Conservation (phyloP, 2,329 filamentous ascomycete species). For the Chrysosporium queenslandicum region DNA sequence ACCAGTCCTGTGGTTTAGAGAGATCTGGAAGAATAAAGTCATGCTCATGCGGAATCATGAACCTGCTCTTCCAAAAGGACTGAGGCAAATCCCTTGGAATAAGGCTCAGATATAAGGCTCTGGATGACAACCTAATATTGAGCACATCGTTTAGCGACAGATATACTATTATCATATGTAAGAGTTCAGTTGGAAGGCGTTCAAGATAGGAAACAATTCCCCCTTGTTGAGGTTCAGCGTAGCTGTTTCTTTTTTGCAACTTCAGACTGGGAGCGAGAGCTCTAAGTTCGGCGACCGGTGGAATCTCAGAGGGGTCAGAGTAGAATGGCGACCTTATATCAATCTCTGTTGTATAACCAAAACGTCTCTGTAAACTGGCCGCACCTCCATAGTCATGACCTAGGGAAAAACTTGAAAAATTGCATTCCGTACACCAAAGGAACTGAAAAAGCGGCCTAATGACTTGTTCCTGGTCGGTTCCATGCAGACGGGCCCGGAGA, state of each 20-base stretch:
- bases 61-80: constrained; percentile 11
- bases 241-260: too few species aligned
- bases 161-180: neutral
- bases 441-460: neutral
- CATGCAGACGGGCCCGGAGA: neutral
- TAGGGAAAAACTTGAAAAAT: neutral
- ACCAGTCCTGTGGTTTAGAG: constrained; percentile 1
- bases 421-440: neutral
- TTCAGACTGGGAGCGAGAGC: neutral
- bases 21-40: constrained; percentile 6
- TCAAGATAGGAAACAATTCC: neutral
- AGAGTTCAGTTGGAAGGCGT: neutral
- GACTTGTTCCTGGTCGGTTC: neutral
- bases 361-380: neutral
- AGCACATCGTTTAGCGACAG: constrained; percentile 3
- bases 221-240: neutral
- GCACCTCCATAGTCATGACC: constrained; percentile 8
- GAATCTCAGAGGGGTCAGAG: neutral
- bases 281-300: neutral
- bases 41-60: constrained; percentile 5
- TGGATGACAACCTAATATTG: neutral
- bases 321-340: neutral
- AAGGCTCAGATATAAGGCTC: neutral
- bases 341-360: neutral
- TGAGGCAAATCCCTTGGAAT: neutral